These are phyloP conservation scores for Metschnikowia borealis DNA, from an alignment of 805 yeast genomes.

Conservation along the genomic window DNA sequence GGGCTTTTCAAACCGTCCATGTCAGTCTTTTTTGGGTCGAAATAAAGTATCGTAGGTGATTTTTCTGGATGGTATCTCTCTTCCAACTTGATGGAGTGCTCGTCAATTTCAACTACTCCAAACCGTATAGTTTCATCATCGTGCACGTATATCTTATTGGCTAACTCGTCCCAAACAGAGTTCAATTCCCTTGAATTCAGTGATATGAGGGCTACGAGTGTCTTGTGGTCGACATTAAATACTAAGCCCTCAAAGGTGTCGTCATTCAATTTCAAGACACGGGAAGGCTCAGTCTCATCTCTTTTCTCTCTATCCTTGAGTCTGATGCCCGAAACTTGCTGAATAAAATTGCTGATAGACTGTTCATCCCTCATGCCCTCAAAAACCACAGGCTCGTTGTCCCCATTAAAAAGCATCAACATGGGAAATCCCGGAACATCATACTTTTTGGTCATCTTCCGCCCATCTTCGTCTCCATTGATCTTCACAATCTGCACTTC, in stretches of 20 bases:
- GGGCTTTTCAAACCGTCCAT: conserved; percentile 27
- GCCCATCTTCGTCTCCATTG: conserved; percentile 56
- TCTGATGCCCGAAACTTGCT: conserved; percentile 29
- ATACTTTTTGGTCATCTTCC: conserved; percentile 46
- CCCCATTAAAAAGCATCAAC: conserved; percentile 53
- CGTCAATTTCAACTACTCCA: conserved; percentile 30
- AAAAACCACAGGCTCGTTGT: conserved; percentile 49
- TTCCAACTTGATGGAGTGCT: conserved; percentile 11
- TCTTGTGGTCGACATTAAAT: conserved; percentile 23
- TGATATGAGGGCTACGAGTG: conserved; percentile 36
- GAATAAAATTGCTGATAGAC: conserved; percentile 50
- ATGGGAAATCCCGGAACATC: conserved; percentile 65
- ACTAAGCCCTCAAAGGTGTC: conserved; percentile 42
- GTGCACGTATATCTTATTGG: conserved; percentile 41
- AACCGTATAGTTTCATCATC: conserved; percentile 35
- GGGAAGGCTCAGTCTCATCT: conserved; percentile 6
- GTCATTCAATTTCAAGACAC: conserved; percentile 6
- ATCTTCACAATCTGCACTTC: conserved; percentile 49
- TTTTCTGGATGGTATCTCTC: conserved; percentile 36
- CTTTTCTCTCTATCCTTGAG: conserved; percentile 6
- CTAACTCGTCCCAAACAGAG: conserved; percentile 48
- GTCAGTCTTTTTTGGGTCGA: conserved; percentile 28
- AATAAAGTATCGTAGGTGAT: conserved; percentile 54
- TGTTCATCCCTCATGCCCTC: conserved; percentile 52
- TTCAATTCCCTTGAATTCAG: conserved; percentile 33